Percentiles rank a stretch among this genome's conserved stretches.
Evolutionary conservation across 345 rosid genomes (phyloP).

Genomic region (Populus pruinosa): DNA sequence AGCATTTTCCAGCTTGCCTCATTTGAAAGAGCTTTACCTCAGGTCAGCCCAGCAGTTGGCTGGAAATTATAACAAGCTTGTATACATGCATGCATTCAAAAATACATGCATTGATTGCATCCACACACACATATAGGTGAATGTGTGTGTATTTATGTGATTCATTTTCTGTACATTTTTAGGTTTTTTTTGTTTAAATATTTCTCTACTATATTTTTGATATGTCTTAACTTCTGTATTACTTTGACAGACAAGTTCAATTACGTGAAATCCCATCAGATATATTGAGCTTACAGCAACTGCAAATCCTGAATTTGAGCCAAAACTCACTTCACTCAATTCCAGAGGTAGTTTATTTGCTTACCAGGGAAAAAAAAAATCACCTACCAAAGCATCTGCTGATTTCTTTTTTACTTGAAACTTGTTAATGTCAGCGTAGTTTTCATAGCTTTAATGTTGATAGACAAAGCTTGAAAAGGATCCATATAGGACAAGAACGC

Average conservation of each 20-base stretch:
- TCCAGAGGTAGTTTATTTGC: constrained; percentile 49
- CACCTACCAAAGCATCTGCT: background rate
- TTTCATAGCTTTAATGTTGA: background rate
- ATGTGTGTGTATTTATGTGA: background rate
- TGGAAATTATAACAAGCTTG: constrained; percentile 6
- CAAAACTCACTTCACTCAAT: constrained; percentile 70
- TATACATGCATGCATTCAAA: background rate
- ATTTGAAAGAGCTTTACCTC: constrained; percentile 77
- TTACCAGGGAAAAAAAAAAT: background rate
- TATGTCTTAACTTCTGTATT: constrained; percentile 11
- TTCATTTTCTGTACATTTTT: background rate
- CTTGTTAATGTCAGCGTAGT: background rate
- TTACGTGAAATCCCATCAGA: constrained; percentile 65
- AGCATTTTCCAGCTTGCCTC: constrained; percentile 59
- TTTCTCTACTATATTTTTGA: constrained; percentile 5
- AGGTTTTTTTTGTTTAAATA: background rate
- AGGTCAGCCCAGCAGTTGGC: constrained; percentile 45
- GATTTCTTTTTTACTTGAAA: background rate
- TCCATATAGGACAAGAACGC: too few relatives aligned
- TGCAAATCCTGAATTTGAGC: constrained; percentile 72
- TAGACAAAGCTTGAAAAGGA: background rate
- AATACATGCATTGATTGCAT: background rate
- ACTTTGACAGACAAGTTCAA: constrained; percentile 58
- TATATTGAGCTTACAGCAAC: constrained; percentile 50
- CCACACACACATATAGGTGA: background rate